Base-by-base conservation (phyloP, 805 yeast species). In the Wickerhamomyces subpelliculosus region DNA sequence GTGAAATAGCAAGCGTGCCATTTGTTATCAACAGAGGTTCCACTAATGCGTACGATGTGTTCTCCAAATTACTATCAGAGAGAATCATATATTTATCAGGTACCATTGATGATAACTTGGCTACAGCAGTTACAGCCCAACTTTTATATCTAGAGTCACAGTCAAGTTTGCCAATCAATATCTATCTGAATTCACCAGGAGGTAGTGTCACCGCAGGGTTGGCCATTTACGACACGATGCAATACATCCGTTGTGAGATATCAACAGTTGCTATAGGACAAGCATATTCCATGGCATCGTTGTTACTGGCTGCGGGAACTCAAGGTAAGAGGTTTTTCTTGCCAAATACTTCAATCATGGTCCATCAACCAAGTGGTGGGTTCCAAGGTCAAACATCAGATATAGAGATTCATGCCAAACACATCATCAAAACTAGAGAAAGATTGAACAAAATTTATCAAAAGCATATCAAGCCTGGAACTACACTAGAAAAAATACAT, bases 171-270 rank as follows among this genome's bases (percentile, higher is more conserved):
- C 52, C 56, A 2, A 53, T 54, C 18, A 45, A 48, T 36, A 37
- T 54, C 3, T 52, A 54, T 34, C 52, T 54, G 37, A 60, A 60
- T 39, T 56, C 62, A 0, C 60, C 61, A 11, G 65, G 65, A 2
- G 65, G 65, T 1, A 47, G 49, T 17, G 58, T 60, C 27, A 57
- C 60, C 6, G 51, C 61, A 4, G 65, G 65, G 2, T 40, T 60
- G 27, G 59, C 62, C 4, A 56, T 60, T 25, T 58, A 60, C 32
- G 65, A 60, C 34, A 60, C 65, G 8, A 60, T 60, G 49, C 63
- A 60, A 39, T 60, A 55, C 34, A 52, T 58, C 29, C 42, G 47
- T 27, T 46, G 57, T 20, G 61, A 60, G 9, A 59, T 60, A 6
- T 53, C 59, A 7, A 60, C 64, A 3, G 59, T 60, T 26, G 61